These are phyloP conservation scores for Trichoderma hamatum DNA, from an alignment of 2,329 filamentous ascomycete species.

Conservation along the genomic window DNA sequence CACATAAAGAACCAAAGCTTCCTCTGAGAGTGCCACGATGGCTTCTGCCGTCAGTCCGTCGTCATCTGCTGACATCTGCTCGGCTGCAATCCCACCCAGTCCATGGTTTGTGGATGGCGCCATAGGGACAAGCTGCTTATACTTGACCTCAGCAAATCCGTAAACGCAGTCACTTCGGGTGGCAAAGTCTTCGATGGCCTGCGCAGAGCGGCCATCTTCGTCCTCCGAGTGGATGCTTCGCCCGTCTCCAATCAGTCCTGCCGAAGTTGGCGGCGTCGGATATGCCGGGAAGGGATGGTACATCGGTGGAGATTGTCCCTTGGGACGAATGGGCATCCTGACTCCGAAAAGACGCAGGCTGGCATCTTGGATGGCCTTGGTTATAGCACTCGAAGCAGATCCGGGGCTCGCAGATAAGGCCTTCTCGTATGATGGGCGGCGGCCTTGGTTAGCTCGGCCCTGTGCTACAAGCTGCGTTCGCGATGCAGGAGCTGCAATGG, in stretches of 20 bases:
- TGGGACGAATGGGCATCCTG: conserved; percentile 66
- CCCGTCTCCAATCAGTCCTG: conserved; percentile 68
- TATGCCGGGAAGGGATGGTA: conserved; percentile 86
- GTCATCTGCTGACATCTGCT: conserved; percentile 60
- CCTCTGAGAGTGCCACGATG: conserved; percentile 83
- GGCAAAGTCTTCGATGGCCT: conserved; percentile 87
- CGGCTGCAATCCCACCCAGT: conserved; percentile 63
- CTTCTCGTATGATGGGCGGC: conserved; percentile 79
- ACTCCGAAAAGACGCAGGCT: conserved; percentile 75
- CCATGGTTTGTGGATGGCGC: conserved; percentile 76
- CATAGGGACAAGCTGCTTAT: conserved; percentile 91
- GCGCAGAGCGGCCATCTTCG: conserved; percentile 77
- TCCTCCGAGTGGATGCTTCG: conserved; percentile 62
- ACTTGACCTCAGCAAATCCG: conserved; percentile 97
- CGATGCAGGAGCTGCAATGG: conserved; percentile 67
- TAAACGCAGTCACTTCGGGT: conserved; percentile 95
- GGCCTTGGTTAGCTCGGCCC: conserved; percentile 71
- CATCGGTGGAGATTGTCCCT: conserved; percentile 71
- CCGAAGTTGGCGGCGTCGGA: conserved; percentile 64
- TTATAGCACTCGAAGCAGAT: conserved; percentile 87
- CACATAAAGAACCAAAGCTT: conserved; percentile 93
- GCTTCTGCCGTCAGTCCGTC: conserved; percentile 85
- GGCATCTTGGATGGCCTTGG: conserved; percentile 92
- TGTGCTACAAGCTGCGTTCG: conserved; percentile 74
- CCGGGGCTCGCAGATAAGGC: conserved; percentile 66